A percentile compares a stretch with the other conserved stretches of the same genome.
These are phyloP conservation scores for Tillandsia leiboldiana DNA, from an alignment of 176 grass and related monocot genomes.

Conservation along the genomic window DNA sequence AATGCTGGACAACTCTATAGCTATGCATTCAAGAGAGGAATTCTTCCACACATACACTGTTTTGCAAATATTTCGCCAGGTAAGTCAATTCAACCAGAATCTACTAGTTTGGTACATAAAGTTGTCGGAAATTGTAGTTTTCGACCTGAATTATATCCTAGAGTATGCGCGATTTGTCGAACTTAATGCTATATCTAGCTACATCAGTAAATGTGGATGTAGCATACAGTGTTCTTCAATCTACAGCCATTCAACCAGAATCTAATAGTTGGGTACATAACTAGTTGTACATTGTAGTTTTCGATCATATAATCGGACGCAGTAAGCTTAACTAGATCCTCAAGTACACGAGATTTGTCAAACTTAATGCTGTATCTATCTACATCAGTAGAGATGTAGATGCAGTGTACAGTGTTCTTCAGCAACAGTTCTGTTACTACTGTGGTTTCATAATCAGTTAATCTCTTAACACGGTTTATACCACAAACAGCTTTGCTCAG, in stretches of 20 bases:
- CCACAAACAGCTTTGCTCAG: conserved; percentile 62
- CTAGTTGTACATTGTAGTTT: too few species aligned
- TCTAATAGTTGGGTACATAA: too few species aligned
- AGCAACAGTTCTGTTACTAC: background rate
- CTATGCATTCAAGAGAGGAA: conserved; percentile 72
- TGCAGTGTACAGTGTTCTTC: too few species aligned
- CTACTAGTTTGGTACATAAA: background rate
- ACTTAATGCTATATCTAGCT: background rate
- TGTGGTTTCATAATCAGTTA: background rate
- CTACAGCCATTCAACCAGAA: background rate
- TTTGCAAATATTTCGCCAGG: conserved; percentile 74
- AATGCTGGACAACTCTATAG: conserved; percentile 61
- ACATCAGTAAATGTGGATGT: too few species aligned
- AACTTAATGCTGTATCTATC: too few species aligned
- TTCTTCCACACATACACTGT: conserved; percentile 53
- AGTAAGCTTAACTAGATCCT: too few species aligned
- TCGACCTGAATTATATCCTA: background rate
- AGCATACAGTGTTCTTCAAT: too few species aligned
- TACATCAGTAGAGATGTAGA: too few species aligned
- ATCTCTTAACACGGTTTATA: too few species aligned
- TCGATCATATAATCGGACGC: too few species aligned
- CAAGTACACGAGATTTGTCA: too few species aligned
- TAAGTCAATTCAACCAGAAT: conserved; percentile 16
- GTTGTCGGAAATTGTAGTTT: conserved; percentile 2
- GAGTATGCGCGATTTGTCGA: background rate